Conservation (phyloP, 129 eudicot species). For the Erigeron canadensis region DNA sequence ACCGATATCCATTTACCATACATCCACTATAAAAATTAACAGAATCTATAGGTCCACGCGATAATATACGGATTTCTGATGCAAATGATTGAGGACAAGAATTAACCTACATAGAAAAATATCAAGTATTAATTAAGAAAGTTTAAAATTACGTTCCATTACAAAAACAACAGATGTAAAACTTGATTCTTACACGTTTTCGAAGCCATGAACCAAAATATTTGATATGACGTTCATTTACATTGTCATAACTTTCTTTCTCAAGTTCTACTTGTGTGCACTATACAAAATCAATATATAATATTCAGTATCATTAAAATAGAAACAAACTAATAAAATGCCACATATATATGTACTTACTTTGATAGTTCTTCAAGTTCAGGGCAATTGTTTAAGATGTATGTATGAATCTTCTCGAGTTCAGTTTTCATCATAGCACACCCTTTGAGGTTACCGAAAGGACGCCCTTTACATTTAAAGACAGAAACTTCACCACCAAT, state of each 20-base stretch:
- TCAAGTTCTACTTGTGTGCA: background rate
- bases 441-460: background rate
- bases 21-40: background rate
- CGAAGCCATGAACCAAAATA: constrained; percentile 8
- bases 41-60: background rate
- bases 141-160: no score
- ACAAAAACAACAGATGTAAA: background rate
- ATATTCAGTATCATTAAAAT: no score
- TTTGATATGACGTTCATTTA: constrained; percentile 1
- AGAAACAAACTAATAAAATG: no score
- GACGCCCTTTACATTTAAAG: background rate
- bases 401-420: no score
- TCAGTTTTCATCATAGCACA: no score
- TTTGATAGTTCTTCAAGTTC: background rate
- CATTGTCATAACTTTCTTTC: background rate
- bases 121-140: no score
- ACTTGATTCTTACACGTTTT: background rate
- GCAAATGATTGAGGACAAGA: background rate
- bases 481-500: background rate
- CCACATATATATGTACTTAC: no score
- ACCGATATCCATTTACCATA: constrained; percentile 5
- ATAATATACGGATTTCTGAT: background rate
- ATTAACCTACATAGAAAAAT: background rate
- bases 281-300: background rate
- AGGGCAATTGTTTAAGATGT: no score